Evolutionary conservation across 148 eudicot species (phyloP).

Genomic region (Talinum fruticosum): DNA sequence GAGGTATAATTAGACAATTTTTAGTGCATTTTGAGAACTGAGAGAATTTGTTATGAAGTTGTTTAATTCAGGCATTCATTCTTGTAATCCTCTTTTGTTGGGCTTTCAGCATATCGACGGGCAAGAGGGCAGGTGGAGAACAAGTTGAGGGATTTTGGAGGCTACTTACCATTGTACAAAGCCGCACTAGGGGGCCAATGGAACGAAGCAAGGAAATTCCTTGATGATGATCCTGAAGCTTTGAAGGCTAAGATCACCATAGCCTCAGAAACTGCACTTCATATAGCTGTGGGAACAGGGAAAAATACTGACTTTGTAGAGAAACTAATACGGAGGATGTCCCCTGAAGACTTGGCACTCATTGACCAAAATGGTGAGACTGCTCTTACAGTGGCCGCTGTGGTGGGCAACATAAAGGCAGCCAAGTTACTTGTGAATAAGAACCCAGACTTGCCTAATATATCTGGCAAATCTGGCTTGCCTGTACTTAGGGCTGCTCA

Average conservation of each 20-base stretch:
- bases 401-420: conserved; percentile 22
- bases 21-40: no score
- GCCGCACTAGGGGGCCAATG: conserved; percentile 24
- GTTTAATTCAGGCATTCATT: not conserved
- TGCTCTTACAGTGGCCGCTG: conserved; percentile 26
- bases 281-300: conserved; percentile 27
- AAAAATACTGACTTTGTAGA: conserved; percentile 17
- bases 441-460: conserved; percentile 30
- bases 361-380: conserved; percentile 31
- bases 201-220: conserved; percentile 19
- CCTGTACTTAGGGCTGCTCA: conserved; percentile 31
- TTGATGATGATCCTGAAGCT: conserved; percentile 28
- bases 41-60: not conserved
- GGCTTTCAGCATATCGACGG: not conserved
- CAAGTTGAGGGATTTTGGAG: conserved; percentile 23
- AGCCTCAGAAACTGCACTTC: conserved; percentile 24
- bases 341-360: conserved; percentile 25
- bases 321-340: conserved; percentile 18
- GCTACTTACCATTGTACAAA: conserved; percentile 28
- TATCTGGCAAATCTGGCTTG: conserved; percentile 21
- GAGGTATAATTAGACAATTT: no score
- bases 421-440: conserved; percentile 28
- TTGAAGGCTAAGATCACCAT: conserved; percentile 27
- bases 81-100: not conserved
- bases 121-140: conserved; percentile 24